These are phyloP conservation scores for Ceriops tagal DNA, from an alignment of 345 rosid genomes.

Conservation along the genomic window DNA sequence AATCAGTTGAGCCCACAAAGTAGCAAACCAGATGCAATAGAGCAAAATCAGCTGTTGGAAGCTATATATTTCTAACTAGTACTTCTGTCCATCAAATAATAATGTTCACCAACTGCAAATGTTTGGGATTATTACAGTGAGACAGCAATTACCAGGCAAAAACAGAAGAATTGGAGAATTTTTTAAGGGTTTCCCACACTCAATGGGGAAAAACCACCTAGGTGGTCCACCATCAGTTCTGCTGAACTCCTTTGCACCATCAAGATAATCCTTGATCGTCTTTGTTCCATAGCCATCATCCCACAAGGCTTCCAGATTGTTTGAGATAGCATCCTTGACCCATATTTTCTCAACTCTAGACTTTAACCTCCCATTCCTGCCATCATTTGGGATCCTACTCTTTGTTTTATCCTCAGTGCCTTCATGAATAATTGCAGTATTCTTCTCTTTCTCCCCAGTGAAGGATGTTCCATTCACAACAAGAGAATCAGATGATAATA, in stretches of 20 bases:
- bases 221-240: slow-evolving; percentile 72
- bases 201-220: slow-evolving; percentile 78
- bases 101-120: not conserved
- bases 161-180: slow-evolving; percentile 68
- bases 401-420: slow-evolving; percentile 8
- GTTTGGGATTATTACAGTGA: not conserved
- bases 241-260: slow-evolving; percentile 46
- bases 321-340: slow-evolving; percentile 26
- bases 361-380: slow-evolving; percentile 1
- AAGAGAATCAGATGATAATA: slow-evolving; percentile 31
- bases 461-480: not conserved
- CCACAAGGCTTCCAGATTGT: slow-evolving; percentile 58
- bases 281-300: slow-evolving; percentile 69
- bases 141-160: slow-evolving; percentile 53
- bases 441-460: slow-evolving; percentile 23
- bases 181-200: slow-evolving; percentile 57
- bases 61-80: too few relatives aligned
- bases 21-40: too few relatives aligned
- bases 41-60: too few relatives aligned
- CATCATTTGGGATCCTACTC: not conserved
- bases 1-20: too few relatives aligned
- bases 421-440: slow-evolving; percentile 4
- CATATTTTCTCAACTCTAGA: slow-evolving; percentile 18
- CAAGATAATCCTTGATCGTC: slow-evolving; percentile 60
- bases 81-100: too few relatives aligned